A percentile compares a stretch with the other conserved stretches of the same genome.
Conservation (phyloP, 176 grass and related monocot species). For the Carex pumila region DNA sequence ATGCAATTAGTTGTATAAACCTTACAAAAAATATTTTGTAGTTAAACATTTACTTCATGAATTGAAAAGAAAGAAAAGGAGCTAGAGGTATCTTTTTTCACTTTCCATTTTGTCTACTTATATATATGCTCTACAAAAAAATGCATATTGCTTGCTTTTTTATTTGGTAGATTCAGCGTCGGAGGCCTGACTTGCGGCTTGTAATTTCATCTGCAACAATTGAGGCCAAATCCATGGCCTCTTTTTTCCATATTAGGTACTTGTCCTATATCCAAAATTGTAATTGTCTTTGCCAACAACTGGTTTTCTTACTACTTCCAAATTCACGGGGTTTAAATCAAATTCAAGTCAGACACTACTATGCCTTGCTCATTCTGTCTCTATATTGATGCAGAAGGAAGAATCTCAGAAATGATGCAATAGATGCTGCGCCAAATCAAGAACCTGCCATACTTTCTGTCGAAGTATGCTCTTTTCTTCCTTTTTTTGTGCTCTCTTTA, state of each 20-base stretch:
- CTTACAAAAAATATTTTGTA: background rate
- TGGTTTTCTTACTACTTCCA: background rate
- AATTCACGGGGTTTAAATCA: background rate
- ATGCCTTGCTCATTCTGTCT: background rate
- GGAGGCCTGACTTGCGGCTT: slow-evolving; percentile 59
- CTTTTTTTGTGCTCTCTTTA: background rate
- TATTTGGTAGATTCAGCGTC: slow-evolving; percentile 78
- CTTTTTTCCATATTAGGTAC: slow-evolving; percentile 86
- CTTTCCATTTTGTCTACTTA: background rate
- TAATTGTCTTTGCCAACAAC: background rate
- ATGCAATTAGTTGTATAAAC: background rate
- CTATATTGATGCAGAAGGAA: slow-evolving; percentile 38
- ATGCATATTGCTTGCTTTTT: background rate
- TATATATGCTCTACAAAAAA: background rate
- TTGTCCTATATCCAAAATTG: slow-evolving; percentile 19
- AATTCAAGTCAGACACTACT: background rate
- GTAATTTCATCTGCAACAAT: slow-evolving; percentile 98
- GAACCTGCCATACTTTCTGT: slow-evolving; percentile 93
- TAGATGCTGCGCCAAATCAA: slow-evolving; percentile 46
- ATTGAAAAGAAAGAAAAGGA: background rate
- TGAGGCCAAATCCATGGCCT: slow-evolving; percentile 94
- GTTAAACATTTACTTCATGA: background rate
- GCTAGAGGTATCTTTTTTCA: background rate
- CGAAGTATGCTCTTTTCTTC: slow-evolving; percentile 42
- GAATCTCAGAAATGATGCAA: slow-evolving; percentile 32